A percentile compares a stretch with the other conserved stretches of the same genome.
Evolutionary conservation across 192 early-diverging fungal species (phyloP).

Genomic region (Coemansia sp.): DNA sequence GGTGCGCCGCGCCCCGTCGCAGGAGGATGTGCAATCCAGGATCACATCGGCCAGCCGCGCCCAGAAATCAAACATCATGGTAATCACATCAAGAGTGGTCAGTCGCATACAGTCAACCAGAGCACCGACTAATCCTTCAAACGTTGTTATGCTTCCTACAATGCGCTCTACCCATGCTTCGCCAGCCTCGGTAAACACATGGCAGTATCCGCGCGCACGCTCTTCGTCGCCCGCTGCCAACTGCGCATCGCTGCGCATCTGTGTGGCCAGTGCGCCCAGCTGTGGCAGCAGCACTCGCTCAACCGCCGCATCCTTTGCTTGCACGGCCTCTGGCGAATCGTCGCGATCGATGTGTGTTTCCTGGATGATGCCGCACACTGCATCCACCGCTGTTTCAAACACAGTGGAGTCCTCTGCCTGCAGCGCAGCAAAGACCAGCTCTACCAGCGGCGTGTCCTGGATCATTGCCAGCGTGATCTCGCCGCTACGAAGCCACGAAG

Average conservation of each 20-base stretch:
- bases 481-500: slow-evolving; percentile 80
- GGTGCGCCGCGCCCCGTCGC: slow-evolving; percentile 57
- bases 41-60: slow-evolving; percentile 69
- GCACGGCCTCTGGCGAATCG: slow-evolving; percentile 50
- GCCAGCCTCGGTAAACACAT: slow-evolving; percentile 88
- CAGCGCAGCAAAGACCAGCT: slow-evolving; percentile 73
- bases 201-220: slow-evolving; percentile 75
- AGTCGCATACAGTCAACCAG: slow-evolving; percentile 80
- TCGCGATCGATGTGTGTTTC: slow-evolving; percentile 59
- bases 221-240: slow-evolving; percentile 76
- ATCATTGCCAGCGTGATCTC: slow-evolving; percentile 70
- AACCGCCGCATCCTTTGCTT: slow-evolving; percentile 61
- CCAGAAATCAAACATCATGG: slow-evolving; percentile 94
- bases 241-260: slow-evolving; percentile 45
- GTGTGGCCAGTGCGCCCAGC: slow-evolving; percentile 44
- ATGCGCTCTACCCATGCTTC: slow-evolving; percentile 82
- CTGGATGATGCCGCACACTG: slow-evolving; percentile 77
- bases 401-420: slow-evolving; percentile 59
- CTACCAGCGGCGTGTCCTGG: slow-evolving; percentile 63
- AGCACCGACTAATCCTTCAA: slow-evolving; percentile 73
- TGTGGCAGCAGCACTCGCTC: slow-evolving; percentile 60
- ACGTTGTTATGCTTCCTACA: slow-evolving; percentile 65
- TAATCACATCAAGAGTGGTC: slow-evolving; percentile 80
- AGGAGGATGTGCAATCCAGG: slow-evolving; percentile 50
- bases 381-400: slow-evolving; percentile 84